Conservation (phyloP, 2,329 filamentous ascomycete genomes). For the Curvularia sp. region DNA sequence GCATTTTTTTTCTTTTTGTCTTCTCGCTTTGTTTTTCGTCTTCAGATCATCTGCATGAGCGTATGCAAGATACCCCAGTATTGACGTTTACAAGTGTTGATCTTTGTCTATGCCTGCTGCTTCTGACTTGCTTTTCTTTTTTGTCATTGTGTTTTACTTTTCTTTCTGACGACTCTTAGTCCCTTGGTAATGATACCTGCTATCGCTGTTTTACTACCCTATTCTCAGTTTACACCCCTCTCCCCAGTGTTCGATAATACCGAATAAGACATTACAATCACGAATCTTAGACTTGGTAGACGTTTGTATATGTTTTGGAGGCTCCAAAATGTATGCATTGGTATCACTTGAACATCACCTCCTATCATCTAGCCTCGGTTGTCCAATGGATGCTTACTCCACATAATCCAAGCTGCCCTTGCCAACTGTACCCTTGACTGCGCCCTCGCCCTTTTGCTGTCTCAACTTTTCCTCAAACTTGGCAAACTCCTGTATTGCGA, state of each 20-base stretch:
- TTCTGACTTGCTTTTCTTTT: not conserved
- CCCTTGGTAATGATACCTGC: not conserved
- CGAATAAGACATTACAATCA: not conserved
- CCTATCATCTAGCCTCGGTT: not conserved
- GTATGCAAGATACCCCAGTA: constrained; percentile 10
- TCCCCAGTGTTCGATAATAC: not conserved
- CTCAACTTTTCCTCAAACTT: constrained; percentile 89
- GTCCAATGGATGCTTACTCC: constrained; percentile 25
- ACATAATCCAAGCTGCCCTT: constrained; percentile 63
- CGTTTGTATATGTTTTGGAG: not conserved
- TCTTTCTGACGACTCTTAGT: not conserved
- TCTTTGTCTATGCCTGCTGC: not conserved
- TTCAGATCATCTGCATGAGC: constrained; percentile 5
- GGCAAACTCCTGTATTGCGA: constrained; percentile 85
- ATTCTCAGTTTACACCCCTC: not conserved
- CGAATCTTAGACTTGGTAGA: not conserved
- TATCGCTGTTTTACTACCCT: not conserved
- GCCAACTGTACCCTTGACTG: constrained; percentile 58
- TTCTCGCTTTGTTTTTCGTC: not conserved
- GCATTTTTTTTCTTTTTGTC: not conserved
- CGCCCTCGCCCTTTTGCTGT: constrained; percentile 63
- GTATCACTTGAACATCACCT: constrained; percentile 6
- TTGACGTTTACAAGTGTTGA: not conserved
- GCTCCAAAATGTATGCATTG: constrained; percentile 12
- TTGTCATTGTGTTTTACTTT: not conserved